These are phyloP conservation scores for Rhodotorula sphaerocarpa DNA, from an alignment of 768 basidiomycete species.

Conservation along the genomic window DNA sequence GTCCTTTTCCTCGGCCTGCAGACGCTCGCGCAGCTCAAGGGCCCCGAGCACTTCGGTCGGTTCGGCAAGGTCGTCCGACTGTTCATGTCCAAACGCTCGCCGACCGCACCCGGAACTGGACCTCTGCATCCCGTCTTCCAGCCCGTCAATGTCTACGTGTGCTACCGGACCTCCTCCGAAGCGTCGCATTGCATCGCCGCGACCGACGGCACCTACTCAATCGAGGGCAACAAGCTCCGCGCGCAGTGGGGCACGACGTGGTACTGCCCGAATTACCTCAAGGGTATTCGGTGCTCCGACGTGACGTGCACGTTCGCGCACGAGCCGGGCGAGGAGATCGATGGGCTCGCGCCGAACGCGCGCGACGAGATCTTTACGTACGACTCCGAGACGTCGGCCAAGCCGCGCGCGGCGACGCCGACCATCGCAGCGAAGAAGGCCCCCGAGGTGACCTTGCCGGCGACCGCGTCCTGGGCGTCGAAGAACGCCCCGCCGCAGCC, in stretches of 20 bases:
- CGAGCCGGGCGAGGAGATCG: slow-evolving; percentile 97
- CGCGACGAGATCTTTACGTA: slow-evolving; percentile 90
- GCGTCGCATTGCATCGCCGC: slow-evolving; percentile 85
- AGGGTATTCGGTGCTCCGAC: slow-evolving; percentile 72
- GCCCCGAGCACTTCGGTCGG: slow-evolving; percentile 93
- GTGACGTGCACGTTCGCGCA: slow-evolving; percentile 89
- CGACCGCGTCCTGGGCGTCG: slow-evolving; percentile 36
- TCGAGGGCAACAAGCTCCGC: slow-evolving; percentile 78
- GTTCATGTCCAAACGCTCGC: slow-evolving; percentile 69
- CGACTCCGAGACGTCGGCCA: slow-evolving; percentile 20
- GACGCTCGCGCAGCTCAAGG: slow-evolving; percentile 86
- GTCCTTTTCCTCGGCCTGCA: slow-evolving; percentile 40
- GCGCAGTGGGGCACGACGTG: slow-evolving; percentile 95
- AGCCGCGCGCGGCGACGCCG: slow-evolving; percentile 55
- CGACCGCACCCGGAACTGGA: slow-evolving; percentile 11
- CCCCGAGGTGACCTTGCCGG: slow-evolving; percentile 43
- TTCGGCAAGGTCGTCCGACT: slow-evolving; percentile 98
- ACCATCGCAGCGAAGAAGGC: slow-evolving; percentile 58
- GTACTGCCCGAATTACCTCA: slow-evolving; percentile 92
- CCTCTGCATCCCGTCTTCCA: slow-evolving; percentile 26
- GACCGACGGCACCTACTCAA: slow-evolving; percentile 84
- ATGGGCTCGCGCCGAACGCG: slow-evolving; percentile 56
- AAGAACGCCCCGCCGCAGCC: slow-evolving; percentile 28
- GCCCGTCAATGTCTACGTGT: slow-evolving; percentile 84
- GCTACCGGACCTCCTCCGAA: slow-evolving; percentile 87